Conservation (phyloP, 352 stramenopile genomes). For the Pythium rishiriense region DNA sequence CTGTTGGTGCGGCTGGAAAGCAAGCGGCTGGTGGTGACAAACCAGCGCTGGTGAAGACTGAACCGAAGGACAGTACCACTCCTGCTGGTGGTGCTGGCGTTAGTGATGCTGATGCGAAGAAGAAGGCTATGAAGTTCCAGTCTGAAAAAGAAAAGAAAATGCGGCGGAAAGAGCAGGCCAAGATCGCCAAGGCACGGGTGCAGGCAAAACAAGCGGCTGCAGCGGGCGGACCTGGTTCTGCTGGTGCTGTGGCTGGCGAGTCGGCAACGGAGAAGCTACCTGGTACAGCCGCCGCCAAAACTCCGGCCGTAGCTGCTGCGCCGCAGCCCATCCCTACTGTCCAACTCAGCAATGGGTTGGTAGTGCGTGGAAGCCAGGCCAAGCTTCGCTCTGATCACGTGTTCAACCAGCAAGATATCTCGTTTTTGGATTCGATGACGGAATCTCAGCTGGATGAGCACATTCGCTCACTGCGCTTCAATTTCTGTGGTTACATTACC, state of each 20-base stretch:
- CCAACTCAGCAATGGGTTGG: slow-evolving; percentile 58
- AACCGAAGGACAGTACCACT: slow-evolving; percentile 18
- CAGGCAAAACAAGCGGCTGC: slow-evolving; percentile 69
- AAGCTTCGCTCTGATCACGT: slow-evolving; percentile 58
- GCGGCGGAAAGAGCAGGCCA: slow-evolving; percentile 78
- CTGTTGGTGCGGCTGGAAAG: slow-evolving; percentile 8
- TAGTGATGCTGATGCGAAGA: slow-evolving; percentile 41
- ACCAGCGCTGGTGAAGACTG: slow-evolving; percentile 6
- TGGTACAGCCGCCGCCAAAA: slow-evolving; percentile 7
- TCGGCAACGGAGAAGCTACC: background rate
- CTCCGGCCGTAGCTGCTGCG: slow-evolving; percentile 12
- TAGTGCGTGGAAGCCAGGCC: slow-evolving; percentile 68
- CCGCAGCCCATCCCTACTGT: slow-evolving; percentile 22
- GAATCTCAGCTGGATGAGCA: slow-evolving; percentile 86
- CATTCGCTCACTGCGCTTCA: slow-evolving; percentile 87
- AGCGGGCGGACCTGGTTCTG: slow-evolving; percentile 1
- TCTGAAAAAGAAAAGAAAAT: slow-evolving; percentile 89
- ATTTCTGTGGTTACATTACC: slow-evolving; percentile 86
- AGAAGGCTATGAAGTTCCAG: slow-evolving; percentile 76
- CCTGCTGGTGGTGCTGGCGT: background rate
- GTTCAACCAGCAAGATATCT: slow-evolving; percentile 83
- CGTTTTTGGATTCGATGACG: slow-evolving; percentile 87
- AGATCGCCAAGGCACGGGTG: slow-evolving; percentile 71
- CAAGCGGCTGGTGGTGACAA: slow-evolving; percentile 9
- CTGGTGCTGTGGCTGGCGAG: background rate